These are phyloP conservation scores for Chaetomium sp. DNA, from an alignment of 2,329 filamentous ascomycete species.

Conservation along the genomic window DNA sequence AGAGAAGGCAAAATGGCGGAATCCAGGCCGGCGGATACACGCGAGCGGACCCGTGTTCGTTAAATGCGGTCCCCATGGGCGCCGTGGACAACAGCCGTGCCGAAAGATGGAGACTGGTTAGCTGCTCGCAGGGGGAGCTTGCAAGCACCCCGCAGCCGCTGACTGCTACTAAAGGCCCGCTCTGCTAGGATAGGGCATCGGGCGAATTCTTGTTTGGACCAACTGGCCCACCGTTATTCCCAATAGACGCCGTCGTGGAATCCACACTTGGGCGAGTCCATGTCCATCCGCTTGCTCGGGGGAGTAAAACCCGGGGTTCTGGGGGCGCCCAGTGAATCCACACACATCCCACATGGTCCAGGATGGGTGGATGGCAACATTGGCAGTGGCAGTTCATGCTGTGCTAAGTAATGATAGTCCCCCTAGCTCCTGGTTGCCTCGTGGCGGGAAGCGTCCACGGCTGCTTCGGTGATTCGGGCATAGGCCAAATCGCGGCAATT, in stretches of 20 bases:
- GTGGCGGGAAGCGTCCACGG: slow-evolving; percentile 17
- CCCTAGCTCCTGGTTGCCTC: slow-evolving; percentile 8
- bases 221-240: slow-evolving; percentile 19
- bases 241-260: slow-evolving; percentile 25
- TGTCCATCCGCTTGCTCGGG: slow-evolving; percentile 6
- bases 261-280: slow-evolving; percentile 3
- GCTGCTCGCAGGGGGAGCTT: slow-evolving; percentile 29
- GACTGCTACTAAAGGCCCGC: slow-evolving; percentile 28
- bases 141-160: slow-evolving; percentile 25
- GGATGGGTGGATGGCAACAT: slow-evolving; percentile 4
- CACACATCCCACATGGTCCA: slow-evolving; percentile 13
- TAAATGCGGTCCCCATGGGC: slow-evolving; percentile 27
- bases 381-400: slow-evolving; percentile 9
- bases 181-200: slow-evolving; percentile 27
- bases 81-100: slow-evolving; percentile 33
- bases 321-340: slow-evolving; percentile 24
- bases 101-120: slow-evolving; percentile 26
- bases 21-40: slow-evolving; percentile 12
- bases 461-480: slow-evolving; percentile 29
- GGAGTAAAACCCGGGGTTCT: slow-evolving; percentile 21
- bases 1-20: slow-evolving; percentile 4
- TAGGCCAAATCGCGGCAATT: slow-evolving; percentile 28
- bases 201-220: slow-evolving; percentile 14
- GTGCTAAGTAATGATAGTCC: slow-evolving; percentile 8
- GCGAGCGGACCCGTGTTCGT: slow-evolving; percentile 25